Percentiles rank a stretch among this genome's conserved stretches.
phyloP scores from a whole-genome alignment of 176 grass and related monocot genomes.

The Puya raimondii region DNA sequence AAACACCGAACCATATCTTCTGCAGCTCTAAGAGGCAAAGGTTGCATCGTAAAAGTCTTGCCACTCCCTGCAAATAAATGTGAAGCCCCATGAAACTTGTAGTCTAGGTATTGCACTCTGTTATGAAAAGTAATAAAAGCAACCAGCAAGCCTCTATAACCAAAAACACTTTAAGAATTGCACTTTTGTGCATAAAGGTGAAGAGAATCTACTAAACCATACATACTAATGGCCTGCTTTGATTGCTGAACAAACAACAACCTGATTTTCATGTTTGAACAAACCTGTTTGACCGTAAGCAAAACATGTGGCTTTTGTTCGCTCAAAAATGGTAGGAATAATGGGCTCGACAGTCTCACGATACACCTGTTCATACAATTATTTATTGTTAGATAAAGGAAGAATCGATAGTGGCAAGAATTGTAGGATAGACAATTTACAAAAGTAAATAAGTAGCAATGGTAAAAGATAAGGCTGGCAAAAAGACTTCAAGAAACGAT shows the following conservation, averaged over 20 bases:
- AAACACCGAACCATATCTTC: constrained; percentile 81
- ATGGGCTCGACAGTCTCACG: constrained; percentile 90
- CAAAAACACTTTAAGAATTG: too few relatives aligned
- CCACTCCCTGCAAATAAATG: constrained; percentile 66
- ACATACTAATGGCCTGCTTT: background rate
- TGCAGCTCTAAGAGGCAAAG: constrained; percentile 78
- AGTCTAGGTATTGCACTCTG: background rate
- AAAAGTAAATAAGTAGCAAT: background rate
- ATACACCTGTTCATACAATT: constrained; percentile 64
- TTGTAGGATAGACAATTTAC: background rate
- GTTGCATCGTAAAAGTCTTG: constrained; percentile 99
- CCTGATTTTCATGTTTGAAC: background rate
- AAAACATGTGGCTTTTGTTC: constrained; percentile 98
- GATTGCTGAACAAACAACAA: background rate
- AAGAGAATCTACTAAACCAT: too few relatives aligned
- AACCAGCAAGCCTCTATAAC: background rate
- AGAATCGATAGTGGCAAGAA: background rate
- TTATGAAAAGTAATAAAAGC: background rate
- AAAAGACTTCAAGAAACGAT: too few relatives aligned
- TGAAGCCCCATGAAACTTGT: background rate
- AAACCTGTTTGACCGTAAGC: constrained; percentile 99
- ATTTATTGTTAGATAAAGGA: background rate
- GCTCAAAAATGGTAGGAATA: constrained; percentile 95
- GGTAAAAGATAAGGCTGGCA: background rate
- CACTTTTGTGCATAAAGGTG: too few relatives aligned